These are phyloP conservation scores for Echria macrotheca DNA, from an alignment of 495 filamentous ascomycete species.

Conservation along the genomic window DNA sequence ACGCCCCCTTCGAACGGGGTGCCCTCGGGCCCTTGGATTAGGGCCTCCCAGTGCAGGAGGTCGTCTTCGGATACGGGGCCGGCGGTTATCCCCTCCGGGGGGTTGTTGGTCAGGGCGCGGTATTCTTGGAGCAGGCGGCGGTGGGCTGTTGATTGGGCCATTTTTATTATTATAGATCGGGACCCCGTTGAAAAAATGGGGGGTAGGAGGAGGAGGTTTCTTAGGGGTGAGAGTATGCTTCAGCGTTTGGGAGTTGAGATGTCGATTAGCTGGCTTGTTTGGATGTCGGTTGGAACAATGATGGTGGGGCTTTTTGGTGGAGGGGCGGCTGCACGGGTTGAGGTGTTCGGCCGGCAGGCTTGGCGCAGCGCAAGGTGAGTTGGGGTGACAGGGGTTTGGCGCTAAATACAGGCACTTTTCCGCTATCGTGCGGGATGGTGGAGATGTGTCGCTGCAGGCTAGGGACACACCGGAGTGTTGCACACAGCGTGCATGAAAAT, in stretches of 20 bases:
- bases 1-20: conserved; percentile 94
- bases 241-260: too few relatives aligned
- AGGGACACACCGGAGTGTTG: too few relatives aligned
- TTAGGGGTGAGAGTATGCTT: too few relatives aligned
- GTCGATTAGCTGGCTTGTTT: too few relatives aligned
- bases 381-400: background rate
- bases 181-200: too few relatives aligned
- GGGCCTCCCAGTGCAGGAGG: conserved; percentile 92
- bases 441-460: too few relatives aligned
- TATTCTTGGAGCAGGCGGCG: conserved; percentile 98
- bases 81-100: conserved; percentile 90
- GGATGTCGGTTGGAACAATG: too few relatives aligned
- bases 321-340: too few relatives aligned
- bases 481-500: too few relatives aligned
- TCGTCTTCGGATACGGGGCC: conserved; percentile 93
- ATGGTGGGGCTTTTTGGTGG: conserved; percentile 1
- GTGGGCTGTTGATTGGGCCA: conserved; percentile 67
- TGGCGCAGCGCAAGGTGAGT: background rate
- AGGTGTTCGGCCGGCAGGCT: background rate
- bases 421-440: too few relatives aligned
- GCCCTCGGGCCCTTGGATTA: conserved; percentile 91
- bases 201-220: background rate
- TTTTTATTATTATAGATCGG: too few relatives aligned
- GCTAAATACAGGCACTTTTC: too few relatives aligned
- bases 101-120: conserved; percentile 65